Conservation (phyloP, 2,329 filamentous ascomycete genomes). For the Myriosclerotinia duriaeana region DNA sequence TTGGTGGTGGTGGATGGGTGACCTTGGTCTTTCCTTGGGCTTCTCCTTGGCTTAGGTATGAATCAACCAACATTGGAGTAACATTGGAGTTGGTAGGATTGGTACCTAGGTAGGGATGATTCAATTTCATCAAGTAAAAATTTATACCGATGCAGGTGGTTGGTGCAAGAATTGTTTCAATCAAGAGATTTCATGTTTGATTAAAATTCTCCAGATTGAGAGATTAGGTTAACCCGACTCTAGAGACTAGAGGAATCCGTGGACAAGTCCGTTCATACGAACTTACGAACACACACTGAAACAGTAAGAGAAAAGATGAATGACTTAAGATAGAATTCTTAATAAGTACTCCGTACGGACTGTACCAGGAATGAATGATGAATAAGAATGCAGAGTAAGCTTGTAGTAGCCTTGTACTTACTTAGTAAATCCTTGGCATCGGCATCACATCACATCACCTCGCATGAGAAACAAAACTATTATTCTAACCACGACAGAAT, state of each 20-base stretch:
- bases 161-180: conserved; percentile 6
- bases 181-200: neutral
- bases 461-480: neutral
- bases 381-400: no score
- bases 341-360: no score
- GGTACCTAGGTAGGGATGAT: neutral
- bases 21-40: conserved; percentile 6
- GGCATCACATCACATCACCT: conserved; percentile 4
- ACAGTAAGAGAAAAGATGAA: no score
- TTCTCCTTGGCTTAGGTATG: neutral
- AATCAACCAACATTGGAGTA: neutral
- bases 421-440: conserved; percentile 3
- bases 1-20: neutral
- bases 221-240: no score
- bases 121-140: neutral
- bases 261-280: no score
- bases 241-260: no score
- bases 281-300: no score
- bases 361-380: no score
- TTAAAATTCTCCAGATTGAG: no score
- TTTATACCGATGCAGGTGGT: neutral
- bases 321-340: no score
- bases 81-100: neutral
- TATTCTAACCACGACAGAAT: no score
- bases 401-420: no score